Evolutionary conservation across 805 yeast genomes (phyloP).

Genomic region (Saccharomyces jurei): DNA sequence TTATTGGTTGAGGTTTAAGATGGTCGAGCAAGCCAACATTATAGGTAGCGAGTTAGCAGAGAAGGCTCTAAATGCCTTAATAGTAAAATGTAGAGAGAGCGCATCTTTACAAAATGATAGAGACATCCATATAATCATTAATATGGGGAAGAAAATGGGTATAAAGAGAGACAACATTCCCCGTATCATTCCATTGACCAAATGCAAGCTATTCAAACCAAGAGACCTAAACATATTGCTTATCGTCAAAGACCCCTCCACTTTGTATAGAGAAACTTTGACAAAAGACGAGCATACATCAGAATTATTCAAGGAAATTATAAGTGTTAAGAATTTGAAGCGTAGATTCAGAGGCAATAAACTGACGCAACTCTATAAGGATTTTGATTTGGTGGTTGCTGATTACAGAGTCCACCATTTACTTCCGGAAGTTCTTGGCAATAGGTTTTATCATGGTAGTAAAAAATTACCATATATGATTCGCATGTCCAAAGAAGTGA

Average conservation of each 20-base stretch:
- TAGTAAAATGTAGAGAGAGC: constrained; percentile 27
- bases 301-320: constrained; percentile 52
- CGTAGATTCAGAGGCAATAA: constrained; percentile 38
- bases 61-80: constrained; percentile 19
- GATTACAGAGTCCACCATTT: constrained; percentile 61
- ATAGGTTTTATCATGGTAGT: constrained; percentile 52
- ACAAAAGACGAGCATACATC: constrained; percentile 47
- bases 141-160: constrained; percentile 39
- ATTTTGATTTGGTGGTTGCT: constrained; percentile 58
- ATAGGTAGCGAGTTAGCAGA: constrained; percentile 1
- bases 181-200: constrained; percentile 49
- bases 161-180: constrained; percentile 44
- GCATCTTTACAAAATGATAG: constrained; percentile 21
- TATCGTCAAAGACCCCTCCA: constrained; percentile 68
- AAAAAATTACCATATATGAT: constrained; percentile 62
- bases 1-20: neutral
- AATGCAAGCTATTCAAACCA: constrained; percentile 40
- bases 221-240: constrained; percentile 47
- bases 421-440: constrained; percentile 51
- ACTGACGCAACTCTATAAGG: constrained; percentile 43
- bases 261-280: constrained; percentile 44
- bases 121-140: constrained; percentile 36
- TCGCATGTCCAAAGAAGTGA: constrained; percentile 40
- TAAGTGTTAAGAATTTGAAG: constrained; percentile 51
- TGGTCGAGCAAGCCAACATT: neutral